Base-by-base conservation (phyloP, 371 early-diverging fungal species). In the Mucor saturninus region DNA sequence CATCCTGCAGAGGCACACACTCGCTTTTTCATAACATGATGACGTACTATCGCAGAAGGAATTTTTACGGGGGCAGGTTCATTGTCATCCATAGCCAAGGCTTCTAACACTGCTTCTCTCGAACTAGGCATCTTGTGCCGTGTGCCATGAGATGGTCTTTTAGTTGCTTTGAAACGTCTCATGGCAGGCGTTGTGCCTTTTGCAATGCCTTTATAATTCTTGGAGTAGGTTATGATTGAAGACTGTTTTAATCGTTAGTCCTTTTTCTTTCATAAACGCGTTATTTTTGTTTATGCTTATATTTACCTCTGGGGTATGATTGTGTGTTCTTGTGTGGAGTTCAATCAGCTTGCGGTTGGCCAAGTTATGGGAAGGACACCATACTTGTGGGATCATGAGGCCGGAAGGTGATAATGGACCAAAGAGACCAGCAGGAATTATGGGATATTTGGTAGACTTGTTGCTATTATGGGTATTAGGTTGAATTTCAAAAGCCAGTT, bases 311-410 rank as follows among this genome's bases (percentile, higher is more conserved):
- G 64, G 51, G n/a, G 63, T 53, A 29, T 51, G 39, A n/a, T 74
- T 55, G 0, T 53, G 26, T 2, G 73, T 71, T 28, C 72, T 55
- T 2, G 61, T 65, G 6, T 50, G 43, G 2, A 78, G 43, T 2
- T 61, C 60, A 32, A 78, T 58, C 2, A 75, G 21, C 9, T 62
- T 56, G 26, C 35, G 53, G 9, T 54, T 38, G 11, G 54, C 29
- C 28, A 77, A 32, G 31, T 72, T 73, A 64, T 85, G 85, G 7
- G 76, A 69, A 9, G 79, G 77, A 39, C 88, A 87, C 69, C 72
- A 82, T 4, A 85, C 69, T 62, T 74, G 75, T 9, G 88, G 83
- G 1, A 81, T 62, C 83, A 87, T 81, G 21, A 81, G 40, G 2
- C 86, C 83, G 13, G 76, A 72, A 0, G 72, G 62, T 0, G 67